Conservation (phyloP, 2,329 filamentous ascomycete species). For the Paecilomyces variotii region DNA sequence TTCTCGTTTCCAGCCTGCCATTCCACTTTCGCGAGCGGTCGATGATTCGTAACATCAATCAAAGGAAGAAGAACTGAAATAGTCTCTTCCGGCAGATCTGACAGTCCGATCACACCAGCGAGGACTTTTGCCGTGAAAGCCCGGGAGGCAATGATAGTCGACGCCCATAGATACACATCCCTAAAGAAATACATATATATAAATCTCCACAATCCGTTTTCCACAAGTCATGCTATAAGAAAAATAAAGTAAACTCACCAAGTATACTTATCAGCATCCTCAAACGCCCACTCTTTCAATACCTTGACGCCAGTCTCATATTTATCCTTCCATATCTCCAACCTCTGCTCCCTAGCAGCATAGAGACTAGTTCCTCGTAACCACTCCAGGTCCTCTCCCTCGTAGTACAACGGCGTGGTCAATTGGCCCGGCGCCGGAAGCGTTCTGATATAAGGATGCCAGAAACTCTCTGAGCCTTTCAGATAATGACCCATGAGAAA, state of each 20-base stretch:
- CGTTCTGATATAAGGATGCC: conserved; percentile 59
- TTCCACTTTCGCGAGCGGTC: conserved; percentile 49
- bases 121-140: conserved; percentile 39
- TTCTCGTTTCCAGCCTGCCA: conserved; percentile 46
- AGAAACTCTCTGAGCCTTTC: conserved; percentile 50
- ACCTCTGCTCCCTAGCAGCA: conserved; percentile 24
- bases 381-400: conserved; percentile 50
- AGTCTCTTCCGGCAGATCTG: conserved; percentile 44
- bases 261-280: conserved; percentile 25
- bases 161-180: conserved; percentile 40
- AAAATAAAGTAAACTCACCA: conserved; percentile 23
- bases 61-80: conserved; percentile 63
- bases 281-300: conserved; percentile 24
- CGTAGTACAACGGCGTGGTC: conserved; percentile 57
- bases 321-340: conserved; percentile 27
- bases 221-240: not conserved
- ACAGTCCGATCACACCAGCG: conserved; percentile 23
- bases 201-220: conserved; percentile 4
- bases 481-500: conserved; percentile 63
- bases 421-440: conserved; percentile 57
- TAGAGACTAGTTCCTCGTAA: conserved; percentile 30
- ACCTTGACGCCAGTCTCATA: conserved; percentile 25
- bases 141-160: conserved; percentile 36
- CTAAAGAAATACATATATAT: conserved; percentile 13
- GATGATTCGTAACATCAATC: conserved; percentile 66